phyloP scores from a whole-genome alignment of 1,139 yeast genomes.

The Geotrichum australiense region DNA sequence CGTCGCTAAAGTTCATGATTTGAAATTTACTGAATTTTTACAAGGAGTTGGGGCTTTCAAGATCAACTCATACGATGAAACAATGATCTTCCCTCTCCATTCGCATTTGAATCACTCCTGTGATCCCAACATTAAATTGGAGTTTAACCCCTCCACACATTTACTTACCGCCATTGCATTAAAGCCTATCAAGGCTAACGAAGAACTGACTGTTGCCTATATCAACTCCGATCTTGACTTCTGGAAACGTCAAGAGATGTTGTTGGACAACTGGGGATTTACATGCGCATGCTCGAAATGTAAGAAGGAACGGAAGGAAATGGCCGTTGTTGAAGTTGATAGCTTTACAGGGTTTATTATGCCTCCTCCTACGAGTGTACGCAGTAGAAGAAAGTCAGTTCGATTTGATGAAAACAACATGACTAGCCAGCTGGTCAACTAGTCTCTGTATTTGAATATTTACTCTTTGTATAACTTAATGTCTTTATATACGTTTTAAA shows the following conservation, averaged over 20 bases:
- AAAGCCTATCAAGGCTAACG: constrained; percentile 46
- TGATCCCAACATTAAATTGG: constrained; percentile 60
- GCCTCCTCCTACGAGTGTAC: constrained; percentile 16
- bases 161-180: constrained; percentile 1
- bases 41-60: constrained; percentile 64
- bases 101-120: constrained; percentile 75
- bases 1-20: constrained; percentile 39
- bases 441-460: too few relatives aligned
- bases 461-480: too few relatives aligned
- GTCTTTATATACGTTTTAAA: too few relatives aligned
- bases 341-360: constrained; percentile 10
- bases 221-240: constrained; percentile 62
- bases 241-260: constrained; percentile 55
- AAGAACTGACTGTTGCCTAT: constrained; percentile 64
- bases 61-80: constrained; percentile 57
- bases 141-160: constrained; percentile 30
- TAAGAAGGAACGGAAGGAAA: constrained; percentile 44
- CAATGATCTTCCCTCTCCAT: constrained; percentile 53
- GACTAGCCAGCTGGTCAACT: constrained; percentile 5
- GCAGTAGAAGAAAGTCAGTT: constrained; percentile 18
- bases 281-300: constrained; percentile 65
- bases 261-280: constrained; percentile 81
- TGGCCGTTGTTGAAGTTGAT: constrained; percentile 14
- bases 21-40: constrained; percentile 52
- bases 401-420: constrained; percentile 15